Conservation (phyloP, 2,329 filamentous ascomycete species). For the Fusarium sp. region DNA sequence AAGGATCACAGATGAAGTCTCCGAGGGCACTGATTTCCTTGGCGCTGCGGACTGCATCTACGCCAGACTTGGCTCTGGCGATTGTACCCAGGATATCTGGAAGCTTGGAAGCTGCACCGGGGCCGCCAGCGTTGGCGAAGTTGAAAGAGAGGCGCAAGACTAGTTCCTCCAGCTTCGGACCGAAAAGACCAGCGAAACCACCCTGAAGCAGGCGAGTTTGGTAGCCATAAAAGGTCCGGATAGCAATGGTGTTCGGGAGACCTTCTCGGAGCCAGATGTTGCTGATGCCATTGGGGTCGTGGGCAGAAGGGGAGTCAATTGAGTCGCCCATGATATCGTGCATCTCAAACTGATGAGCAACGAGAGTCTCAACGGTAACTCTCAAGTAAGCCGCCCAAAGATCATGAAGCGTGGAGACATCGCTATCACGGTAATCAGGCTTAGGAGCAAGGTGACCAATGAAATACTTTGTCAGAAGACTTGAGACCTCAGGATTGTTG, state of each 20-base stretch:
- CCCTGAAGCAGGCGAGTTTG: constrained; percentile 64
- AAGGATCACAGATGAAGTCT: constrained; percentile 61
- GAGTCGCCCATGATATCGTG: constrained; percentile 61
- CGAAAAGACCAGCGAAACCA: constrained; percentile 64
- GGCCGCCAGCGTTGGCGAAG: constrained; percentile 59
- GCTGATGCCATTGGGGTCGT: constrained; percentile 27
- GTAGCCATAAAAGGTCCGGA: constrained; percentile 65
- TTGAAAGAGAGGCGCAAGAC: constrained; percentile 65
- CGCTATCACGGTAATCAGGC: constrained; percentile 60
- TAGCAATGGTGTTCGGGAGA: constrained; percentile 62
- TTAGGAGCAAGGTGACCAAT: constrained; percentile 64
- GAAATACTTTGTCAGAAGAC: constrained; percentile 66
- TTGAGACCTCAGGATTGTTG: constrained; percentile 66
- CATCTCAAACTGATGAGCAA: constrained; percentile 66
- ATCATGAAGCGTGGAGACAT: constrained; percentile 61
- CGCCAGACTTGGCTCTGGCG: constrained; percentile 52
- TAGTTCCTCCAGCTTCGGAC: constrained; percentile 64
- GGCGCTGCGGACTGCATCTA: constrained; percentile 59
- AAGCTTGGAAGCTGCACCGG: constrained; percentile 55
- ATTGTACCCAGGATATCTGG: constrained; percentile 47
- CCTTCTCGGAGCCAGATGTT: constrained; percentile 61
- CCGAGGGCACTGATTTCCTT: constrained; percentile 64
- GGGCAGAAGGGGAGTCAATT: constrained; percentile 30
- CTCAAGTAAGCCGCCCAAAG: constrained; percentile 64
- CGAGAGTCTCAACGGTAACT: constrained; percentile 63